Conservation (phyloP, 1,284 basidiomycete species). For the Irpex rosettiformis region DNA sequence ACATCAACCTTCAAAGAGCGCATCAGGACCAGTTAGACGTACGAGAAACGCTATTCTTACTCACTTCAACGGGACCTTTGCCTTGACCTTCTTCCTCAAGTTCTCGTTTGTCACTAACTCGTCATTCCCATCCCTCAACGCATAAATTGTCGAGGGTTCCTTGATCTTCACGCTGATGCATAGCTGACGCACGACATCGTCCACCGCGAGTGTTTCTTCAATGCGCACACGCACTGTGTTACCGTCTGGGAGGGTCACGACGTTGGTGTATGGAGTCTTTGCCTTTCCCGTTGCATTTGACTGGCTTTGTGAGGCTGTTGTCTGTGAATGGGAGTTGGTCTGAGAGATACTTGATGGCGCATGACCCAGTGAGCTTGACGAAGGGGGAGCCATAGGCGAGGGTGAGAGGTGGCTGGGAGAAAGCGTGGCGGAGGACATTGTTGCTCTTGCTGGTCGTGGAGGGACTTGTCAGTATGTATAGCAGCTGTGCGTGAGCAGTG, state of each 20-base stretch:
- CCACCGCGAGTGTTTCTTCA: conserved; percentile 74
- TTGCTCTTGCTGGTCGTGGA: neutral
- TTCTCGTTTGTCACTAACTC: conserved; percentile 92
- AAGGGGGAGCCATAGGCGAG: neutral
- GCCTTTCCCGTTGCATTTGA: conserved; percentile 1
- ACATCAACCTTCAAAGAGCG: conserved; percentile 77
- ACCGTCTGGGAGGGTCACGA: conserved; percentile 70
- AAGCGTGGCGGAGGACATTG: conserved; percentile 5
- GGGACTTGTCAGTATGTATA: neutral
- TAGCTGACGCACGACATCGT: conserved; percentile 76
- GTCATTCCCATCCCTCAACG: conserved; percentile 84
- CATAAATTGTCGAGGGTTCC: conserved; percentile 79
- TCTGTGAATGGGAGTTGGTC: too few relatives aligned
- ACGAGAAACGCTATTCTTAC: conserved; percentile 34
- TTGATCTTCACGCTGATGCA: conserved; percentile 81
- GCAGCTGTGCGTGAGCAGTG: neutral
- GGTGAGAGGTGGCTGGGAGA: neutral
- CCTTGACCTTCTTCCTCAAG: conserved; percentile 76
- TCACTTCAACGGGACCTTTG: conserved; percentile 78
- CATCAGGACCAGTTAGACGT: too few relatives aligned
- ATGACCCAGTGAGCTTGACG: conserved; percentile 2
- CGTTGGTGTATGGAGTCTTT: conserved; percentile 62
- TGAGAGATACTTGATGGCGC: conserved; percentile 1
- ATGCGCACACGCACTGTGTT: conserved; percentile 74
- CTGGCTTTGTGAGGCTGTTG: conserved; percentile 3